Conservation (phyloP, 179 eudicot genomes). For the Kewa caespitosa region DNA sequence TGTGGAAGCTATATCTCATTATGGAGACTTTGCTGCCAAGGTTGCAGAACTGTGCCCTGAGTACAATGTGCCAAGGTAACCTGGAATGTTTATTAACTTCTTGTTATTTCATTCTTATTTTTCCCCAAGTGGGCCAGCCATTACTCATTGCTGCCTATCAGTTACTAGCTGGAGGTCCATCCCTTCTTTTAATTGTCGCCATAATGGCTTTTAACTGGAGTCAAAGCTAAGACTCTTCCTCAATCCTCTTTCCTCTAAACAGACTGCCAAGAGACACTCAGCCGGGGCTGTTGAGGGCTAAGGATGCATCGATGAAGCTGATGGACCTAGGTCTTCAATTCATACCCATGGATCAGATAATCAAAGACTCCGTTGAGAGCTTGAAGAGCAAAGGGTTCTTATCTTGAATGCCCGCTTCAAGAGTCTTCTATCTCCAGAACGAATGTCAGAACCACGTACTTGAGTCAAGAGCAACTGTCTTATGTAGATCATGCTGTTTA, state of each 20-base stretch:
- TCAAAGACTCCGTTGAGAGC: slow-evolving; percentile 80
- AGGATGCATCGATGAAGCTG: slow-evolving; percentile 68
- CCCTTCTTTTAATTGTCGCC: no score
- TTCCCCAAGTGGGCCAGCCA: slow-evolving; percentile 4
- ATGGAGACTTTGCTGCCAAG: slow-evolving; percentile 77
- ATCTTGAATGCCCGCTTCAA: slow-evolving; percentile 31
- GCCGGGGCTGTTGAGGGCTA: slow-evolving; percentile 75
- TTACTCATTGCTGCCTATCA: neutral
- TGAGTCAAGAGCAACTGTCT: neutral
- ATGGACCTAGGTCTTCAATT: slow-evolving; percentile 77
- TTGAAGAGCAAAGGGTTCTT: slow-evolving; percentile 75
- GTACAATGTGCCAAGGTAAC: slow-evolving; percentile 74
- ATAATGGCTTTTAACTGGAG: neutral
- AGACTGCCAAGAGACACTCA: slow-evolving; percentile 88
- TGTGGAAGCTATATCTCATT: slow-evolving; percentile 79
- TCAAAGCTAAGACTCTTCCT: neutral
- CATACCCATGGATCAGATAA: slow-evolving; percentile 73
- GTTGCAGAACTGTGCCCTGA: slow-evolving; percentile 80
- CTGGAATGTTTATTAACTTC: slow-evolving; percentile 1
- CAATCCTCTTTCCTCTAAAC: neutral
- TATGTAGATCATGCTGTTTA: neutral
- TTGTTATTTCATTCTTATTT: neutral
- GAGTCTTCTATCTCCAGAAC: neutral
- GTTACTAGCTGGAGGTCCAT: neutral
- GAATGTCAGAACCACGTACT: slow-evolving; percentile 6